These are phyloP conservation scores for Triticum urartu DNA, from an alignment of 176 grass and related monocot species.

Conservation along the genomic window DNA sequence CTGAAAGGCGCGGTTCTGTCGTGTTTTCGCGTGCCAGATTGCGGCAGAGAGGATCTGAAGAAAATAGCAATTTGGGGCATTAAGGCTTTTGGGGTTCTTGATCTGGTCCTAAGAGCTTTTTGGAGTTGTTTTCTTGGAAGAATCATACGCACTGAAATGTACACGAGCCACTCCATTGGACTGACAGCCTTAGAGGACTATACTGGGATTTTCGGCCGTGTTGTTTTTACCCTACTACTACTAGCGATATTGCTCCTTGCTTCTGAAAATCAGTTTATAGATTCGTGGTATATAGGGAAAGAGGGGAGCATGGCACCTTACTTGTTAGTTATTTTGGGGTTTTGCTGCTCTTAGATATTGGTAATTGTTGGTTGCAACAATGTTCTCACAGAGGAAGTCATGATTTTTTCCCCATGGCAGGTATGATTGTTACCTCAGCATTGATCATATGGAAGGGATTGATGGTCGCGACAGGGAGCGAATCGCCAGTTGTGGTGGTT, in stretches of 20 bases:
- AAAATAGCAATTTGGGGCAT: neutral
- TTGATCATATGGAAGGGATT: slow-evolving; percentile 76
- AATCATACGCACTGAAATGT: neutral
- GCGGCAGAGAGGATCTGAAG: neutral
- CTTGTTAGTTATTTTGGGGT: neutral
- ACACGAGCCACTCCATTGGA: neutral
- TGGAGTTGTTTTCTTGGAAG: neutral
- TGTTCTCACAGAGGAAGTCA: neutral
- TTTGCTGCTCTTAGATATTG: neutral
- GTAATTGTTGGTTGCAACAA: neutral
- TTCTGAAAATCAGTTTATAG: neutral
- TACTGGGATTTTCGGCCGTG: neutral
- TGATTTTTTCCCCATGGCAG: slow-evolving; percentile 38
- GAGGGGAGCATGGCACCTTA: neutral
- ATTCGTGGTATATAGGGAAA: neutral
- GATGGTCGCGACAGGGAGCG: slow-evolving; percentile 58
- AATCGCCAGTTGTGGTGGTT: slow-evolving; percentile 74
- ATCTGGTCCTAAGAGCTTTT: neutral
- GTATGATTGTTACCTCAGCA: slow-evolving; percentile 72
- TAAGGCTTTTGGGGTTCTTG: neutral
- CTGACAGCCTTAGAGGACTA: neutral
- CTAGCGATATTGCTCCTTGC: neutral
- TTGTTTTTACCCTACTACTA: neutral
- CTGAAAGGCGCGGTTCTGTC: neutral
- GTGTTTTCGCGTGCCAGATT: neutral